These are phyloP conservation scores for Colletotrichum destructivum DNA, from an alignment of 2,329 filamentous ascomycete genomes.

Conservation along the genomic window DNA sequence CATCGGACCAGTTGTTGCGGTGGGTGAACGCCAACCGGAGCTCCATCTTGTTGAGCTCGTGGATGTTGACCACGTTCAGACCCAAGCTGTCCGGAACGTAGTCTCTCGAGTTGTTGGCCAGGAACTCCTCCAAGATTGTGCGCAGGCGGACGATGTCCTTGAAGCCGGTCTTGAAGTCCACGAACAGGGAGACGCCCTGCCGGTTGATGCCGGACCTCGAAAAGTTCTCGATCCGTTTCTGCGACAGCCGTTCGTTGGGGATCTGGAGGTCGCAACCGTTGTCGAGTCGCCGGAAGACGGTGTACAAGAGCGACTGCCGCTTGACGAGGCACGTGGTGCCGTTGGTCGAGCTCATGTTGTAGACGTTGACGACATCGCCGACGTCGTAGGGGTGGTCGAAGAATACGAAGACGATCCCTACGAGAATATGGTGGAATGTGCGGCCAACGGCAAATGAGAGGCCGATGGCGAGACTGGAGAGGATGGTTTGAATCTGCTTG, in stretches of 20 bases:
- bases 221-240: conserved; percentile 80
- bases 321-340: conserved; percentile 46
- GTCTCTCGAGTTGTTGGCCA: conserved; percentile 71
- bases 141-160: conserved; percentile 78
- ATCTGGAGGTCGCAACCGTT: conserved; percentile 50
- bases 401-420: conserved; percentile 80
- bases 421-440: conserved; percentile 79
- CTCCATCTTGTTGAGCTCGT: conserved; percentile 50
- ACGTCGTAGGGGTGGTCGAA: conserved; percentile 83
- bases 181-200: conserved; percentile 75
- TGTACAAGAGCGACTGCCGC: conserved; percentile 53
- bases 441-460: conserved; percentile 82
- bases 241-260: conserved; percentile 77
- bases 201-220: conserved; percentile 74
- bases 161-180: conserved; percentile 79
- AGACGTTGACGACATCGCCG: conserved; percentile 79
- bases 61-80: conserved; percentile 74
- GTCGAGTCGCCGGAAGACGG: conserved; percentile 52
- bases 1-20: conserved; percentile 83
- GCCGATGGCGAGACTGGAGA: conserved; percentile 56
- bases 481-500: conserved; percentile 48
- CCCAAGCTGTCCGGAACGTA: conserved; percentile 76
- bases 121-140: conserved; percentile 74
- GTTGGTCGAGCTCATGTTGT: conserved; percentile 50
- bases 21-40: conserved; percentile 74